Conservation (phyloP, 768 basidiomycete species). For the Agaricus sinodeliciosus region DNA sequence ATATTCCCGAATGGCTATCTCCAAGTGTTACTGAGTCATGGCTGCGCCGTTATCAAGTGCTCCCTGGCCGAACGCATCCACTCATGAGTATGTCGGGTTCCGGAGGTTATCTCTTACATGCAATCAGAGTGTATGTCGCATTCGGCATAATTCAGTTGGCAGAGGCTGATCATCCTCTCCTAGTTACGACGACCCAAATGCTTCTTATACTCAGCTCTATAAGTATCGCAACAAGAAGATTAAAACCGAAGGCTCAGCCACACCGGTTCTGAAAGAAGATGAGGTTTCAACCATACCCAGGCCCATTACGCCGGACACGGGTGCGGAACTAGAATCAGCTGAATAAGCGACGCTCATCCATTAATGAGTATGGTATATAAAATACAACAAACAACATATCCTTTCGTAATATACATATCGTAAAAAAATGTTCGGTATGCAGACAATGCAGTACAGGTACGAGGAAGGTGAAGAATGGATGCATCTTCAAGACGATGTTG, state of each 20-base stretch:
- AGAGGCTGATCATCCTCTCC: neutral
- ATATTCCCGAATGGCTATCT: constrained; percentile 60
- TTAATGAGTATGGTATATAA: neutral
- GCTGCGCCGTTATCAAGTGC: constrained; percentile 82
- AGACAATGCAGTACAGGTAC: neutral
- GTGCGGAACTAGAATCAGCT: neutral
- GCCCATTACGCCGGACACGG: neutral
- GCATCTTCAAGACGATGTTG: neutral
- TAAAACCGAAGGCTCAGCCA: constrained; percentile 12
- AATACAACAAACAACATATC: neutral
- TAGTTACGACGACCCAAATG: constrained; percentile 63
- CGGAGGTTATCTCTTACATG: constrained; percentile 82
- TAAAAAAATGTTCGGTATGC: neutral
- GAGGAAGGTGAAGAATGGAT: neutral
- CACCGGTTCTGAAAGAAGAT: constrained; percentile 2
- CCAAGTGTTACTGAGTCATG: constrained; percentile 82
- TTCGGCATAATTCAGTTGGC: neutral
- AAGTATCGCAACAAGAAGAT: constrained; percentile 36
- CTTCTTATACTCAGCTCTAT: constrained; percentile 45
- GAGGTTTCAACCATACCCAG: neutral
- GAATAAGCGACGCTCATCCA: neutral
- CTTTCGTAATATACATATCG: neutral
- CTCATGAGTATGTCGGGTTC: constrained; percentile 86
- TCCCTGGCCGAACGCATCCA: constrained; percentile 97
- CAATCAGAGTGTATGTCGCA: constrained; percentile 70